Evolutionary conservation across 2,329 filamentous ascomycete species (phyloP), one percentile per base, ranked within the genome.

Genomic region (Geosmithia morbida): DNA sequence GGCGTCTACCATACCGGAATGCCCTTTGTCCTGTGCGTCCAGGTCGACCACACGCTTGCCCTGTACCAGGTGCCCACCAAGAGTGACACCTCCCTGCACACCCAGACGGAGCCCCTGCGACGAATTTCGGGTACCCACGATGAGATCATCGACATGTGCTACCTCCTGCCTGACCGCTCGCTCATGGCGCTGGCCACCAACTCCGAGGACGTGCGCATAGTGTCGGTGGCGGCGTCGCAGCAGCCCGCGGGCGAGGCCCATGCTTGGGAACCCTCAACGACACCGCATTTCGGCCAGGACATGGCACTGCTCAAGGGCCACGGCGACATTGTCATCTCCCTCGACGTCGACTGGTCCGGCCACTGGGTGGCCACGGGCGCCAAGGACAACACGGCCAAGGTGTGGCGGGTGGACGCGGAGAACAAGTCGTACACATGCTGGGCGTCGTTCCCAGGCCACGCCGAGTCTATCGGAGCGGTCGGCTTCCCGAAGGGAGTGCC

Each of bases 51-150:
- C 61, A 94, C 88, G 0, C 68, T 98, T 48, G 75, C 85, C 44
- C 68, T 96, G 30, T 87, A 90, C 61, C 73, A 57, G 50, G 61
- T 59, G 45, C 74, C 58, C 45, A 75, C 54, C 48, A 64, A 66
- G 33, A 11, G 33, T 11, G 57, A 61, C 11, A 52, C 55, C 41
- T 54, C 61, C 42, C 58, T 66, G 50, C 14, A 37, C 33, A 58
- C 65, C 49, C 58, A 57, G 52, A 71, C 59, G 56, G 68, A 64
- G 59, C 85, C 66, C 1, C 74, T 85, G 43, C 79, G 85, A 54
- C 79, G 87, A 43, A 94, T 98, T 54, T 95, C 90, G 4, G 94
- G 92, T 47, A 96, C 92, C 7, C 88, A 97, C 62, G 94, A 98
- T 61, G 92, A 98, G 62, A 88, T 98, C 46, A 96, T 98, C 54